Percentiles rank a stretch among this genome's conserved stretches.
Conservation (phyloP, 768 basidiomycete species). For the Tylopilus balloui region DNA sequence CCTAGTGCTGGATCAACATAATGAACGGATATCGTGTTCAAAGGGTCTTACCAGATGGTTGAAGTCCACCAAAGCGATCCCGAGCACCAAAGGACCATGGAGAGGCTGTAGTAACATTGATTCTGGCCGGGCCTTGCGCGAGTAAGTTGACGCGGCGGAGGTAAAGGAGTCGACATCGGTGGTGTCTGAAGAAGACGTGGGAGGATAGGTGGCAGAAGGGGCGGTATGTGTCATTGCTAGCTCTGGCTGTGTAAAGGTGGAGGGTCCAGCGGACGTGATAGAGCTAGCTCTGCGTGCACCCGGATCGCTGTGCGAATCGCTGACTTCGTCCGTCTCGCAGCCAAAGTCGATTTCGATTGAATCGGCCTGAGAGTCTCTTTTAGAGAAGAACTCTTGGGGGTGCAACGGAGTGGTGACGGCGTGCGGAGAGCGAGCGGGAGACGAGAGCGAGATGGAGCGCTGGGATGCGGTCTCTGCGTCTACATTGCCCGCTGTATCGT, state of each 20-base stretch:
- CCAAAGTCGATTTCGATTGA: conserved; percentile 52
- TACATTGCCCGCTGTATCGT: conserved; percentile 42
- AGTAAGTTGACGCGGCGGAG: conserved; percentile 53
- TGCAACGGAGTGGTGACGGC: conserved; percentile 22
- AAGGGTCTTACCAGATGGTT: conserved; percentile 74
- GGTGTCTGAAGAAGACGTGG: conserved; percentile 40
- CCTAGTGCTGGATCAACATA: conserved; percentile 39
- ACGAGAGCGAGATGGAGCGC: conserved; percentile 70
- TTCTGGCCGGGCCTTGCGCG: conserved; percentile 72
- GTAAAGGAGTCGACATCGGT: conserved; percentile 55
- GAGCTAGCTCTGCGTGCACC: conserved; percentile 41
- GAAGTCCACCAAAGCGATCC: conserved; percentile 91
- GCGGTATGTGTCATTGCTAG: conserved; percentile 32
- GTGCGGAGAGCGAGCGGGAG: conserved; percentile 52
- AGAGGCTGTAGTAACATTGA: conserved; percentile 64
- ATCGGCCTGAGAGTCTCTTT: conserved; percentile 42
- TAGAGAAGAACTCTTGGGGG: conserved; percentile 31
- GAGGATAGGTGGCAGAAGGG: conserved; percentile 59
- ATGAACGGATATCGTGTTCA: conserved; percentile 7
- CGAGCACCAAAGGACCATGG: conserved; percentile 60
- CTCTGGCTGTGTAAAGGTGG: conserved; percentile 34
- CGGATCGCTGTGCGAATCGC: conserved; percentile 40
- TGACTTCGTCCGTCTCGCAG: conserved; percentile 51
- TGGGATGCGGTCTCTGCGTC: conserved; percentile 79
- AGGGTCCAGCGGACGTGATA: conserved; percentile 48